Percentiles rank a stretch among this genome's conserved stretches.
phyloP scores from a whole-genome alignment of 306 rosid genomes.

The Sophora flavescens region DNA sequence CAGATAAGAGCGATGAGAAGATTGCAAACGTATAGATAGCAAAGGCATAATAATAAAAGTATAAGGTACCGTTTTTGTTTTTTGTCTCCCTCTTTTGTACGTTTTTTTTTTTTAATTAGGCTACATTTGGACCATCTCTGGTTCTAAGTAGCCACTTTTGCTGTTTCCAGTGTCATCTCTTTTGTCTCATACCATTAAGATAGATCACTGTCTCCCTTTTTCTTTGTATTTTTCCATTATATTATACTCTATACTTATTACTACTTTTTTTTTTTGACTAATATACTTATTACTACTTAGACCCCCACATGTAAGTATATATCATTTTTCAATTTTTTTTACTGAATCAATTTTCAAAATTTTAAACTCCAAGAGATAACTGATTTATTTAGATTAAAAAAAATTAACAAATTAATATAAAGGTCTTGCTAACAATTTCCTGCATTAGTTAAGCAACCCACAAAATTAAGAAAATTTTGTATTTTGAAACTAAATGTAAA shows the following conservation, averaged over 20 bases:
- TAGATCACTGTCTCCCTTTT: constrained; percentile 44
- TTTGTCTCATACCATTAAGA: constrained; percentile 46
- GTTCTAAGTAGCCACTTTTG: constrained; percentile 44
- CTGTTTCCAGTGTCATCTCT: constrained; percentile 48
- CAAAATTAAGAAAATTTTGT: no score
- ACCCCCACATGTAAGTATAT: no score
- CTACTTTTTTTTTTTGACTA: no score
- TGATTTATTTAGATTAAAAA: background rate
- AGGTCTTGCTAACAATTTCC: no score
- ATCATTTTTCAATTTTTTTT: no score
- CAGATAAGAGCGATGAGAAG: constrained; percentile 38
- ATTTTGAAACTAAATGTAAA: no score
- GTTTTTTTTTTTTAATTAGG: constrained; percentile 35
- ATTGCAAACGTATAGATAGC: constrained; percentile 6
- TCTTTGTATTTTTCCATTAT: constrained; percentile 30
- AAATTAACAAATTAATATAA: background rate
- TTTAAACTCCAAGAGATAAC: no score
- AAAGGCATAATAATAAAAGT: constrained; percentile 37
- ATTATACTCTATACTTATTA: background rate
- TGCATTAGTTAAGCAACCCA: no score
- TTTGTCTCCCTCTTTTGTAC: constrained; percentile 30
- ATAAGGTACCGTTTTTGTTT: constrained; percentile 17
- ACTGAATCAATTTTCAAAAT: no score
- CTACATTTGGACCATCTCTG: constrained; percentile 54
- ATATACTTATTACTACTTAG: no score